phyloP scores from a whole-genome alignment of 768 basidiomycete genomes.

The Dioszegia crocea region DNA sequence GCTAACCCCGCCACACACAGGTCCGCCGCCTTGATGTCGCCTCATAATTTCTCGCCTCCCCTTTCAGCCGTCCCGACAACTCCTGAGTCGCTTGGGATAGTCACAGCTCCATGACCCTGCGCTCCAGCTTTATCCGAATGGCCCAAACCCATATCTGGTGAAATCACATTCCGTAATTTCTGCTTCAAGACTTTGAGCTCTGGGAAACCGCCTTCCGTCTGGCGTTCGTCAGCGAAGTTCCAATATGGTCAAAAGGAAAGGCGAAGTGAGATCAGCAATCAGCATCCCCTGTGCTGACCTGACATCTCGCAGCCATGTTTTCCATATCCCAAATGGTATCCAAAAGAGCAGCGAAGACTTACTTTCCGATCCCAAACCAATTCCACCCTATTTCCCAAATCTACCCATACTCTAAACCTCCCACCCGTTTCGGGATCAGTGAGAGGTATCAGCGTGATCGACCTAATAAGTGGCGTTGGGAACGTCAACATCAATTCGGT shows the following conservation, averaged over 20 bases:
- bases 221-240: neutral
- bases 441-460: slow-evolving; percentile 68
- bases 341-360: neutral
- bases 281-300: too few species aligned
- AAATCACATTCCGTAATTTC: slow-evolving; percentile 72
- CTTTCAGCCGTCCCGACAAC: neutral
- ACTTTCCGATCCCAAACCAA: slow-evolving; percentile 81
- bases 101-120: neutral
- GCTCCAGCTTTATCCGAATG: slow-evolving; percentile 64
- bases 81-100: neutral
- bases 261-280: too few species aligned
- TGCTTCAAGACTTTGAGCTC: slow-evolving; percentile 74
- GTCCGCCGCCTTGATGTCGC: neutral
- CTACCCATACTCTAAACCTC: slow-evolving; percentile 85
- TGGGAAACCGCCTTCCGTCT: slow-evolving; percentile 77
- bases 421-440: slow-evolving; percentile 79
- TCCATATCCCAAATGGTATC: neutral
- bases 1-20: too few species aligned
- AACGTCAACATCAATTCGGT: slow-evolving; percentile 90
- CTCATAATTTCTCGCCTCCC: neutral
- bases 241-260: too few species aligned
- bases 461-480: slow-evolving; percentile 66
- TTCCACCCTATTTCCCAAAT: slow-evolving; percentile 36
- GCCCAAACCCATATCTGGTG: slow-evolving; percentile 76
- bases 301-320: too few species aligned